phyloP scores from a whole-genome alignment of 441 rosid genomes.

The Eruca vesicaria region DNA sequence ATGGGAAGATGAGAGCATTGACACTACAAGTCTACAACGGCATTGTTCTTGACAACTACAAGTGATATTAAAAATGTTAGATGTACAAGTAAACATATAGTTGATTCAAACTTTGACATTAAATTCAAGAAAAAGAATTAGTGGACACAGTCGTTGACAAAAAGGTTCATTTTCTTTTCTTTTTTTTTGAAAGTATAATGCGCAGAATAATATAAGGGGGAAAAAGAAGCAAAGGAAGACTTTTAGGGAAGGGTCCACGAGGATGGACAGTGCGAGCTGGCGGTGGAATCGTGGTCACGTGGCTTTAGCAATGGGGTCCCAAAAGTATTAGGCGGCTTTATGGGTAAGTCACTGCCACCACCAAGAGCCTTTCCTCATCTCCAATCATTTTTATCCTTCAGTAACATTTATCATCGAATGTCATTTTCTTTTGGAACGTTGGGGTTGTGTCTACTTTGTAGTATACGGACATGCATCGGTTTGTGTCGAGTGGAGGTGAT shows the following conservation, averaged over 20 bases:
- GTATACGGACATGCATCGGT: background rate
- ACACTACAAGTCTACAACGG: background rate
- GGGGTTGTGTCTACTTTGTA: background rate
- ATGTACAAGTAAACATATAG: background rate
- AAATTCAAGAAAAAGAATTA: background rate
- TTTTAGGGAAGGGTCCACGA: constrained; percentile 23
- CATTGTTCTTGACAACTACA: background rate
- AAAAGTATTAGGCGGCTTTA: constrained; percentile 12
- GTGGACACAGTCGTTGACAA: constrained; percentile 14
- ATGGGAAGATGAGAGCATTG: background rate
- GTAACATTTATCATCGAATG: background rate
- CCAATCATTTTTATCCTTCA: background rate
- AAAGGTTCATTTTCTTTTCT: background rate
- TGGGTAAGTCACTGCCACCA: constrained; percentile 5
- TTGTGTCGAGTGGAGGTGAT: background rate
- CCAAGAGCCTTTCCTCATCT: constrained; percentile 1
- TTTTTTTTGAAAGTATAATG: background rate
- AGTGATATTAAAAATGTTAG: background rate
- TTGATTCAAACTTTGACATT: background rate
- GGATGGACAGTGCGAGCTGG: constrained; percentile 34
- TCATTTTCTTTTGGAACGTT: constrained; percentile 5
- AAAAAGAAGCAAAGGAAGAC: constrained; percentile 13
- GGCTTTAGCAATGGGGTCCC: constrained; percentile 27
- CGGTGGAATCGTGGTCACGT: constrained; percentile 34
- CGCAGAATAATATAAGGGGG: background rate